phyloP scores from a whole-genome alignment of 2,329 filamentous ascomycete genomes.

The Aspergillus calidoustus region DNA sequence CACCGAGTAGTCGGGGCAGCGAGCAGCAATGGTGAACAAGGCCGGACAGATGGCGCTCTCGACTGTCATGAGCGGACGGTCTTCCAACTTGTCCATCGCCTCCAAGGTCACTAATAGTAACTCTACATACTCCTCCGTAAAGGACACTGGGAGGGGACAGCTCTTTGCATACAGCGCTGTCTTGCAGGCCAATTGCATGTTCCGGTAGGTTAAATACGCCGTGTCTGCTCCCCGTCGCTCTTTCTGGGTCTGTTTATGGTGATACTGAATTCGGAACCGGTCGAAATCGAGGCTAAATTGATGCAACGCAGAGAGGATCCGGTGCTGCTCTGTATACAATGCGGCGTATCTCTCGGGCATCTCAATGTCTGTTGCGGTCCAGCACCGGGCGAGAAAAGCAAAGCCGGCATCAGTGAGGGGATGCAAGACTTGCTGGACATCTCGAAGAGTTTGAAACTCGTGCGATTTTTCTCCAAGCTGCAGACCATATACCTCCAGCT shows the following conservation, averaged over 20 bases:
- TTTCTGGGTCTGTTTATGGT: not conserved
- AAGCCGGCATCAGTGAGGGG: slow-evolving; percentile 8
- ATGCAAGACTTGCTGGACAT: not conserved
- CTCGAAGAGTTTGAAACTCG: not conserved
- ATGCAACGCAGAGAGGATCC: not conserved
- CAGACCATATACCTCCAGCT: not conserved
- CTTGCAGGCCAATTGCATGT: not conserved
- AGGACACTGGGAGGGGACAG: not conserved
- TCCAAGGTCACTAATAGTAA: slow-evolving; percentile 6
- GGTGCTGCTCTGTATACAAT: slow-evolving; percentile 7
- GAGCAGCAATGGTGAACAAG: slow-evolving; percentile 38
- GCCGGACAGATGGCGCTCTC: slow-evolving; percentile 38
- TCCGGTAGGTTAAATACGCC: not conserved
- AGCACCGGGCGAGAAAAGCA: slow-evolving; percentile 19
- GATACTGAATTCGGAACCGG: not conserved
- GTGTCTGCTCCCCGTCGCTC: not conserved
- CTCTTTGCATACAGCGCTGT: not conserved
- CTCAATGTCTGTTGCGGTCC: slow-evolving; percentile 4
- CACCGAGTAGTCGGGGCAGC: slow-evolving; percentile 32
- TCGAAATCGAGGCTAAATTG: not conserved
- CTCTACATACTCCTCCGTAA: not conserved
- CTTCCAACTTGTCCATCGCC: slow-evolving; percentile 13
- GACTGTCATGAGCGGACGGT: slow-evolving; percentile 26
- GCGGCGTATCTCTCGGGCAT: slow-evolving; percentile 8
- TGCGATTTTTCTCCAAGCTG: not conserved